Percentiles rank a stretch among this genome's conserved stretches.
These are phyloP conservation scores for Pseudonitzschia delicatissima DNA, from an alignment of 108 stramenopile species.

Conservation along the genomic window DNA sequence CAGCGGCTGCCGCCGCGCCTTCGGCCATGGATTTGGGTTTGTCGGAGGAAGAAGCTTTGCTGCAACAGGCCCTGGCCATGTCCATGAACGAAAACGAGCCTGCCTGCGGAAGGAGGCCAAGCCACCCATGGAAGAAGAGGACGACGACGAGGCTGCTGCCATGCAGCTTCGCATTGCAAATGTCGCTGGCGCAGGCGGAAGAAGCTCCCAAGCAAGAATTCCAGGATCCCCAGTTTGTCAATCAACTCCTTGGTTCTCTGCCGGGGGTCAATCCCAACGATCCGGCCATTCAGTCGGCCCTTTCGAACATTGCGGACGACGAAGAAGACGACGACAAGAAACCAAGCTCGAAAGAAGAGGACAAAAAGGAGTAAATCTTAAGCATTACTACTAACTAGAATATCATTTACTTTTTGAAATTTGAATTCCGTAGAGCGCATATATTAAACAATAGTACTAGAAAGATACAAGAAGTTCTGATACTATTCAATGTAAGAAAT, in stretches of 20 bases:
- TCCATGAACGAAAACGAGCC: slow-evolving; percentile 89
- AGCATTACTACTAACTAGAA: no score
- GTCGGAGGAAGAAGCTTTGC: slow-evolving; percentile 80
- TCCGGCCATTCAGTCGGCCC: slow-evolving; percentile 84
- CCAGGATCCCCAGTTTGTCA: slow-evolving; percentile 66
- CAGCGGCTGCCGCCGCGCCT: slow-evolving; percentile 13
- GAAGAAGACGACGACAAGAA: slow-evolving; percentile 47
- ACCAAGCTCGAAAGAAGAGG: slow-evolving; percentile 28
- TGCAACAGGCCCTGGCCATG: slow-evolving; percentile 97
- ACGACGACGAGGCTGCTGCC: slow-evolving; percentile 85
- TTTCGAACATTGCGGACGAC: slow-evolving; percentile 58
- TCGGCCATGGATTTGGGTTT: slow-evolving; percentile 43
- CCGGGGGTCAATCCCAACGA: slow-evolving; percentile 92
- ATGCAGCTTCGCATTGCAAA: slow-evolving; percentile 88
- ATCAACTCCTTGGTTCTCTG: slow-evolving; percentile 74
- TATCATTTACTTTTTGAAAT: no score
- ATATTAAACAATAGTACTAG: no score
- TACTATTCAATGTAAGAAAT: no score
- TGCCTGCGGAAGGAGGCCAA: slow-evolving; percentile 7
- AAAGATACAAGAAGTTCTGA: no score
- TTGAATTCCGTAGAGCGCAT: no score
- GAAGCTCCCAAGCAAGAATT: slow-evolving; percentile 43
- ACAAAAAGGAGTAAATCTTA: no score
- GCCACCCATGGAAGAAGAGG: slow-evolving; percentile 38
- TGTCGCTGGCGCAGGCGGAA: slow-evolving; percentile 72